Base-by-base conservation (phyloP, 179 eudicot genomes). In the Silene coronaria region DNA sequence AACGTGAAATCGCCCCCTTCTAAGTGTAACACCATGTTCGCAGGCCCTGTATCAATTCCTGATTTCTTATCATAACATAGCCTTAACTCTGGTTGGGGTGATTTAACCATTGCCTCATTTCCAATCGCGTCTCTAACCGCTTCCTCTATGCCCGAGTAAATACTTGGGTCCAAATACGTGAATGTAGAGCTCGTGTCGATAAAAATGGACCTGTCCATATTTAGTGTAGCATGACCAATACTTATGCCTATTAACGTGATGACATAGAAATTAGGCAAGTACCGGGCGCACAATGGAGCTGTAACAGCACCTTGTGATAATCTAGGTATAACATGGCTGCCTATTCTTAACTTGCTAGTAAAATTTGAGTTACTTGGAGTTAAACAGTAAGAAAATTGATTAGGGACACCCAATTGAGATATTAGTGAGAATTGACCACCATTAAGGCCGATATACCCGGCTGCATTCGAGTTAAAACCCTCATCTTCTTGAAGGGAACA, bases 381-480 rank as follows among this genome's bases (percentile, higher is more conserved):
- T 13, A 78, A 65, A 59, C 80, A 78, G 26, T 78, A 78, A 5
- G 80, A 72, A 17, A 78, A 78, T 55, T 72, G 59, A 4, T 72
- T 32, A 1, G 80, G 5, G 22, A 26, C 19, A 10, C 77, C 69
- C 5, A 78, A 63, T 27, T 78, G 81, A 19, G 81, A 73, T 5
- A 78, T 16, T n/a, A 78, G 48, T 8, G 81, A 78, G n/a, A 67
- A 61, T 4, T 67, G 77, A 0, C 77, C 81, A 4, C 61, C 69
- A 8, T 71, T 74, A 6, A 78, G 81, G 48, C 81, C 81, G 0
- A 73, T 21, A 67, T 57, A 27, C 74, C 81, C 81, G 8, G 57
- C 76, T 12, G 57, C 67, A 42, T 27, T 21, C 3, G n/a, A 2
- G 53, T 67, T 71, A 9, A 78, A 67, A 19, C 51, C 69, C 12